Evolutionary conservation across 371 early-diverging fungal genomes (phyloP), one percentile per base, ranked within the genome.

Genomic region (Amoeboaphelidium occidentale): DNA sequence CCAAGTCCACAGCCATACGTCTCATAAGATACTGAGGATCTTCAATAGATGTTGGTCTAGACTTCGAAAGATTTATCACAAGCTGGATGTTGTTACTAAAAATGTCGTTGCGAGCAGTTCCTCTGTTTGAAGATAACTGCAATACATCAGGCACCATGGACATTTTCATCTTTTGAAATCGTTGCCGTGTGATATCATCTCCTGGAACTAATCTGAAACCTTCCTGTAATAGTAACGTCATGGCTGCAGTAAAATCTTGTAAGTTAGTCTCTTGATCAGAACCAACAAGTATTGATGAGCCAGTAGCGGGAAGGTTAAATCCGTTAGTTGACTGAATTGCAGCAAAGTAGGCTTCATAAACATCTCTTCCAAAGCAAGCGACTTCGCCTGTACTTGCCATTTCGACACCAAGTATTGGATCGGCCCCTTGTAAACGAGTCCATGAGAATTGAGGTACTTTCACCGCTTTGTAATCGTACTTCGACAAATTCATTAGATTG

Each of bases 311-410:
- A 48, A 88, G 63, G 21, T 63, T 64, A 63, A 91, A 89, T 2
- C 84, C 84, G n/a, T n/a, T n/a, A 22, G 89, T 90, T 25, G 91
- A 79, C 42, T 86, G 63, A 53, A 92, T 60, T 1, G 88, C 86
- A 74, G 83, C 84, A 43, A 90, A 61, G 63, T 90, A 92, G n/a
- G 96, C 96, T 50, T 85, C 81, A 64, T 86, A 84, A 66, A 86
- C 86, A 69, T 84, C 81, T 52, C 77, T 73, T 43, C 91, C 92
- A 58, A 92, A 90, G 61, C 88, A 87, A 1, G 96, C 96, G 22
- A 96, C 96, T 66, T 96, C 96, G 55, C 96, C 96, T 2, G 96
- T 96, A 23, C 89, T 88, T 6, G 89, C 89, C 94, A 93, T 93
- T 68, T 93, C 94, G 10, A 93, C 94, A 57, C 90, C 90, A 45